A percentile compares a stretch with the other conserved stretches of the same genome.
Evolutionary conservation across 371 early-diverging fungal species (phyloP).

Genomic region (Mucor circinelloides): DNA sequence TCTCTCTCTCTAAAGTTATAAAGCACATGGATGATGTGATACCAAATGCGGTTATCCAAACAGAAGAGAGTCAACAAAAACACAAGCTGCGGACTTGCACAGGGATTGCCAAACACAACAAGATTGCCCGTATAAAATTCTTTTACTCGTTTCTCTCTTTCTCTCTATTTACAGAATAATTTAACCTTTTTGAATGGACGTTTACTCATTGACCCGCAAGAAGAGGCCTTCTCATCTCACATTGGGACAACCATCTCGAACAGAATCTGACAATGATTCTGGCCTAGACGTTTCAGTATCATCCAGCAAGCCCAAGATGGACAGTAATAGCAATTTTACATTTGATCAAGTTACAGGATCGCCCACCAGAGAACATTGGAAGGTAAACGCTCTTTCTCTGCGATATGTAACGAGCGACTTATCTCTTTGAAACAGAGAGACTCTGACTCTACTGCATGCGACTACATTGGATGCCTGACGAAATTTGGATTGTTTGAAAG

Average conservation of each 20-base stretch:
- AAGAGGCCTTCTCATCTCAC: constrained; percentile 63
- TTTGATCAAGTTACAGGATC: constrained; percentile 43
- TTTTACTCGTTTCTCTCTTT: constrained; percentile 4
- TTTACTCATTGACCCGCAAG: constrained; percentile 62
- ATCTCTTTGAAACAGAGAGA: neutral
- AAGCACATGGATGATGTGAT: neutral
- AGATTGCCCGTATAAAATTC: neutral
- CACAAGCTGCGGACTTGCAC: constrained; percentile 6
- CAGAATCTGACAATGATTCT: constrained; percentile 27
- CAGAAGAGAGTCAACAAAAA: neutral
- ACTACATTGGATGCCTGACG: constrained; percentile 28
- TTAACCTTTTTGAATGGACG: constrained; percentile 48
- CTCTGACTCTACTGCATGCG: constrained; percentile 37
- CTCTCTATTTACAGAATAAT: neutral
- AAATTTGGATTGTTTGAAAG: constrained; percentile 53
- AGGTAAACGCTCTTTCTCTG: constrained; percentile 26
- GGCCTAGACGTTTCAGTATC: constrained; percentile 20
- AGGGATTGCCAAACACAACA: neutral
- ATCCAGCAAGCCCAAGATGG: neutral
- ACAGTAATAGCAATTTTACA: constrained; percentile 1
- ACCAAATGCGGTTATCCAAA: neutral
- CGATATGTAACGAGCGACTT: no score
- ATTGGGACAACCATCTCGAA: constrained; percentile 40
- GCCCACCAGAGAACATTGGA: constrained; percentile 51
- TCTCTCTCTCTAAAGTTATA: neutral